These are phyloP conservation scores for Neurospora sp. DNA, from an alignment of 495 filamentous ascomycete species.

Conservation along the genomic window DNA sequence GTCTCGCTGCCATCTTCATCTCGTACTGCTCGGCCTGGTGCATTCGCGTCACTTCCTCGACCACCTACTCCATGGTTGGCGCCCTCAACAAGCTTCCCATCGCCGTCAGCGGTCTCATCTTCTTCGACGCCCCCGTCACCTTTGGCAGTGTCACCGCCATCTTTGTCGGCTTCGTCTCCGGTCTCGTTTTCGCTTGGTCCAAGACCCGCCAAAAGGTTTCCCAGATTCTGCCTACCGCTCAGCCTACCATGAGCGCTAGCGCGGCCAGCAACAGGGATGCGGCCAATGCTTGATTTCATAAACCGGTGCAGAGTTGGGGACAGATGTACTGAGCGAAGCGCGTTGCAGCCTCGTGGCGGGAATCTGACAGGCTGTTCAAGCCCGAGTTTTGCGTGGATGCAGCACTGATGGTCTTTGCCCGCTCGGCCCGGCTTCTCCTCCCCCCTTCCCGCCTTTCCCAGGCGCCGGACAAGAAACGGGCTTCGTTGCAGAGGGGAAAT, in stretches of 20 bases:
- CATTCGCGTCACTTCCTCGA: slow-evolving; percentile 90
- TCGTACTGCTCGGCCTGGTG: slow-evolving; percentile 98
- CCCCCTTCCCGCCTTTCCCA: not conserved
- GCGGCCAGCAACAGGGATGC: slow-evolving; percentile 84
- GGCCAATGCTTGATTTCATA: slow-evolving; percentile 31
- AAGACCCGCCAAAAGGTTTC: slow-evolving; percentile 71
- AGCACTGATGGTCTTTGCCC: not conserved
- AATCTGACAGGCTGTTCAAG: not conserved
- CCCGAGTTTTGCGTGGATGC: not conserved
- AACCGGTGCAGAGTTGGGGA: not conserved
- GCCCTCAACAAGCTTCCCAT: slow-evolving; percentile 96
- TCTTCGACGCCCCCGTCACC: slow-evolving; percentile 93
- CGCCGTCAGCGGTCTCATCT: slow-evolving; percentile 79
- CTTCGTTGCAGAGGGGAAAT: not conserved
- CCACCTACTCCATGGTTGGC: slow-evolving; percentile 97
- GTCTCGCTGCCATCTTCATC: slow-evolving; percentile 90
- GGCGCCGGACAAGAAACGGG: not conserved
- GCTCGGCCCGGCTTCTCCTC: not conserved
- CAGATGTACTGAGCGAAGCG: not conserved
- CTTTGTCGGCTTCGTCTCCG: slow-evolving; percentile 76
- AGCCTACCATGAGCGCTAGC: slow-evolving; percentile 75
- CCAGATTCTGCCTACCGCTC: slow-evolving; percentile 55
- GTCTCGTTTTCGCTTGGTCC: slow-evolving; percentile 83
- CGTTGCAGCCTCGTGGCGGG: not conserved
- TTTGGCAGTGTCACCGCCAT: slow-evolving; percentile 86